Percentiles rank a stretch among this genome's conserved stretches.
These are phyloP conservation scores for Dictyostelium intermedium DNA, from an alignment of 78 protist genomes.

Conservation along the genomic window DNA sequence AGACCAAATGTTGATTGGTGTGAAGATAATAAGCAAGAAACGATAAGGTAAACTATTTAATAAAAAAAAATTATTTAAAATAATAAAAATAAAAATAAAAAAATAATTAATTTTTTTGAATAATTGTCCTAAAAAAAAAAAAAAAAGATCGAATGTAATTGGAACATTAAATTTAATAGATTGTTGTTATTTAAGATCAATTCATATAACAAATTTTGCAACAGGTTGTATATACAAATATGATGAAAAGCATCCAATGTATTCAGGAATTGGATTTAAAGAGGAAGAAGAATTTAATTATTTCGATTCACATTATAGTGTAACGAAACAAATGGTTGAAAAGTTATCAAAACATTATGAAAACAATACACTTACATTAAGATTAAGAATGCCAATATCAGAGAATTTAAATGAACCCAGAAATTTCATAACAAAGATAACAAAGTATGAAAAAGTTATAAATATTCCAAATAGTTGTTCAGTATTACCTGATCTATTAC, in stretches of 20 bases:
- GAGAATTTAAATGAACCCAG: slow-evolving; percentile 81
- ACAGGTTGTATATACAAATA: slow-evolving; percentile 96
- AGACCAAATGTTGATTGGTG: slow-evolving; percentile 95
- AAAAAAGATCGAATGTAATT: slow-evolving; percentile 85
- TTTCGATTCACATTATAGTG: slow-evolving; percentile 88
- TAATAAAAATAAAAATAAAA: neutral
- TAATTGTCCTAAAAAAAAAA: too few relatives aligned
- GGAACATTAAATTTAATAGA: slow-evolving; percentile 84
- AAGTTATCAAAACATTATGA: slow-evolving; percentile 51
- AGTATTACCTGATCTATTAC: slow-evolving; percentile 87
- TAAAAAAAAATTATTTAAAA: neutral
- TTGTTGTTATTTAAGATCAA: slow-evolving; percentile 16
- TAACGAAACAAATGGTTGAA: slow-evolving; percentile 89
- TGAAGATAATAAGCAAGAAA: slow-evolving; percentile 85
- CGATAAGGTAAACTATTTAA: slow-evolving; percentile 79
- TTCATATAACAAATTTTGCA: slow-evolving; percentile 91
- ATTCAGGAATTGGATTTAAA: slow-evolving; percentile 79
- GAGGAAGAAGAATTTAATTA: slow-evolving; percentile 91
- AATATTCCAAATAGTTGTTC: slow-evolving; percentile 93
- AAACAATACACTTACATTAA: slow-evolving; percentile 75
- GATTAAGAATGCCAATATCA: slow-evolving; percentile 95
- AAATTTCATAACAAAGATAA: slow-evolving; percentile 86
- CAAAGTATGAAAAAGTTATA: slow-evolving; percentile 43
- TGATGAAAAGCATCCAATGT: slow-evolving; percentile 82
- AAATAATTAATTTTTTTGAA: neutral